Conservation (phyloP, 2,329 filamentous ascomycete genomes). For the Trichoderma sp. region DNA sequence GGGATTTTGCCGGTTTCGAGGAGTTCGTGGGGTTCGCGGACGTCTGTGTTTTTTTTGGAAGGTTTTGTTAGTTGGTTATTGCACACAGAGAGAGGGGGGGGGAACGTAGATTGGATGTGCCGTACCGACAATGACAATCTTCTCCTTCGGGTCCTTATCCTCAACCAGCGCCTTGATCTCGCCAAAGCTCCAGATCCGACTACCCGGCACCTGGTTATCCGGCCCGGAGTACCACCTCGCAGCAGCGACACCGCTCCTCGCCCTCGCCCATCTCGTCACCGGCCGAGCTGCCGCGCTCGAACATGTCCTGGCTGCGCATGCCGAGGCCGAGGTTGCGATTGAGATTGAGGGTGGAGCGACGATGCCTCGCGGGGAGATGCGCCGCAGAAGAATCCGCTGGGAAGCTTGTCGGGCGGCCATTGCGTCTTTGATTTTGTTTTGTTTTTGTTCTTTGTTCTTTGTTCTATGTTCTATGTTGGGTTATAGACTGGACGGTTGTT, state of each 20-base stretch:
- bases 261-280: neutral
- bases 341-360: neutral
- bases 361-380: neutral
- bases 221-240: conserved; percentile 28
- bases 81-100: neutral
- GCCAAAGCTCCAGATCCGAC: conserved; percentile 47
- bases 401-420: neutral
- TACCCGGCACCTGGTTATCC: conserved; percentile 11
- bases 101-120: neutral
- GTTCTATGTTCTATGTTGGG: too few species aligned
- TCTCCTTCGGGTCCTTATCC: conserved; percentile 14
- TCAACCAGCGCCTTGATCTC: conserved; percentile 22
- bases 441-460: too few species aligned
- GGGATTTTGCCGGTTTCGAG: conserved; percentile 69
- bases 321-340: neutral
- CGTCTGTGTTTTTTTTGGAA: conserved; percentile 45
- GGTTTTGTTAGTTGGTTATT: neutral
- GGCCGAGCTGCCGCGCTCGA: neutral
- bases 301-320: neutral
- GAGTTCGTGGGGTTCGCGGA: conserved; percentile 70
- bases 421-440: neutral
- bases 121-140: conserved; percentile 48
- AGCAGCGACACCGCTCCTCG: too few species aligned
- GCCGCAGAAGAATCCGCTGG: neutral
- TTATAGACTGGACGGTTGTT: neutral